These are phyloP conservation scores for Solanum chacoense DNA, from an alignment of 305 asterid species.

Conservation along the genomic window DNA sequence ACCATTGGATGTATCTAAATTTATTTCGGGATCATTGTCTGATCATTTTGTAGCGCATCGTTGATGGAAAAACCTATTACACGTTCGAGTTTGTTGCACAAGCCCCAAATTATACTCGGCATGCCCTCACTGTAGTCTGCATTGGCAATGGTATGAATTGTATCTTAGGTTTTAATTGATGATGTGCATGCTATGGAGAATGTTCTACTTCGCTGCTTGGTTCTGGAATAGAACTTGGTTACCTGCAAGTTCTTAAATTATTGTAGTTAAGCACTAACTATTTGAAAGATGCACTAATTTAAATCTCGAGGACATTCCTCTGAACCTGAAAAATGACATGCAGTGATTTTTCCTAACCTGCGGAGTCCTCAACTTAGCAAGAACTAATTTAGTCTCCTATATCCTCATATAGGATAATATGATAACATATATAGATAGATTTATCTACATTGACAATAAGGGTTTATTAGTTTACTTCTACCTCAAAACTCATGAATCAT, in stretches of 20 bases:
- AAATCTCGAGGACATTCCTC: neutral
- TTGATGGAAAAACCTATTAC: conserved; percentile 68
- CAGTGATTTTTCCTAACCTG: neutral
- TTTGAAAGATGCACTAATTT: neutral
- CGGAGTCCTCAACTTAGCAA: neutral
- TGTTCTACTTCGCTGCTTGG: neutral
- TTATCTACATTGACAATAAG: neutral
- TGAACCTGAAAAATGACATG: neutral
- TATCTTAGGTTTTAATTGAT: neutral
- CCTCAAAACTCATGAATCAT: neutral
- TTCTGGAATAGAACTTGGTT: neutral
- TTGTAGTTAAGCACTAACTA: neutral
- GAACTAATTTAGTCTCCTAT: neutral
- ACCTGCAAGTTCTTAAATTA: neutral
- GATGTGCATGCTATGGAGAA: neutral
- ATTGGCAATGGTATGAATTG: conserved; percentile 59
- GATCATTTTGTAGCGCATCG: conserved; percentile 44
- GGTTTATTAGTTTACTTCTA: neutral
- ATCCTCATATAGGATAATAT: neutral
- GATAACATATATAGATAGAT: neutral
- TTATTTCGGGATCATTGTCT: conserved; percentile 1
- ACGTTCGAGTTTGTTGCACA: conserved; percentile 61
- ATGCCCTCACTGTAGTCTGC: conserved; percentile 69
- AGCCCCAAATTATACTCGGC: conserved; percentile 81
- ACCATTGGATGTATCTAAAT: neutral